Percentiles rank a stretch among this genome's conserved stretches.
Conservation (phyloP, 2,329 filamentous ascomycete genomes). For the Fusarium tjaetaba region DNA sequence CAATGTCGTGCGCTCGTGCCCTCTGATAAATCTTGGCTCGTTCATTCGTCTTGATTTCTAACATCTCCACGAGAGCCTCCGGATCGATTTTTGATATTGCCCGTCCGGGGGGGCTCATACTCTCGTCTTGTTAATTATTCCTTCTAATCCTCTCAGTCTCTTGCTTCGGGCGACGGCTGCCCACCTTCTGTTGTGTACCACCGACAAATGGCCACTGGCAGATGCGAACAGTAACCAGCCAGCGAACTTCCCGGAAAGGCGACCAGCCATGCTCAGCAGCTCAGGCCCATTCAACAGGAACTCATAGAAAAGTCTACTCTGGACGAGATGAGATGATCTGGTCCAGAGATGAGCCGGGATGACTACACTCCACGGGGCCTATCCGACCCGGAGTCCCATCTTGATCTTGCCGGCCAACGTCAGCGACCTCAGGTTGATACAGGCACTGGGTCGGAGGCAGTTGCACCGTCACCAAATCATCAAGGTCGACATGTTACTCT, state of each 20-base stretch:
- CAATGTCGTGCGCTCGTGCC: slow-evolving; percentile 46
- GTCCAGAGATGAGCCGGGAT: slow-evolving; percentile 46
- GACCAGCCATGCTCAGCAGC: slow-evolving; percentile 42
- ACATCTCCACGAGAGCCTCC: slow-evolving; percentile 42
- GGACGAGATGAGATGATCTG: slow-evolving; percentile 45
- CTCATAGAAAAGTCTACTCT: slow-evolving; percentile 40
- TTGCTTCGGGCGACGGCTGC: slow-evolving; percentile 35
- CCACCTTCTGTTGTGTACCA: slow-evolving; percentile 39
- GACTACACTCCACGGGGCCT: slow-evolving; percentile 45
- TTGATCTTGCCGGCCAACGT: slow-evolving; percentile 47
- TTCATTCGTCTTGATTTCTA: slow-evolving; percentile 43
- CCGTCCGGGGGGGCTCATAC: slow-evolving; percentile 31
- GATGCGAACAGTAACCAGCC: slow-evolving; percentile 36
- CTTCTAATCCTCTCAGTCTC: slow-evolving; percentile 28
- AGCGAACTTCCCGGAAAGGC: slow-evolving; percentile 27
- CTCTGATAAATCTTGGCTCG: slow-evolving; percentile 46
- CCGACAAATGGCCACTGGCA: slow-evolving; percentile 38
- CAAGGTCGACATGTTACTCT: slow-evolving; percentile 58
- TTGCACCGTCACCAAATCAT: slow-evolving; percentile 58
- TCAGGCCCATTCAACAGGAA: slow-evolving; percentile 38
- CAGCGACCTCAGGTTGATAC: slow-evolving; percentile 60
- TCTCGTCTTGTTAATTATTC: slow-evolving; percentile 32
- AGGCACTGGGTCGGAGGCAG: slow-evolving; percentile 62
- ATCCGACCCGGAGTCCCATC: slow-evolving; percentile 46
- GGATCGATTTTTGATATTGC: slow-evolving; percentile 39